A percentile compares a stretch with the other conserved stretches of the same genome.
phyloP scores from a whole-genome alignment of 345 rosid genomes.

The Eutrema japonicum region DNA sequence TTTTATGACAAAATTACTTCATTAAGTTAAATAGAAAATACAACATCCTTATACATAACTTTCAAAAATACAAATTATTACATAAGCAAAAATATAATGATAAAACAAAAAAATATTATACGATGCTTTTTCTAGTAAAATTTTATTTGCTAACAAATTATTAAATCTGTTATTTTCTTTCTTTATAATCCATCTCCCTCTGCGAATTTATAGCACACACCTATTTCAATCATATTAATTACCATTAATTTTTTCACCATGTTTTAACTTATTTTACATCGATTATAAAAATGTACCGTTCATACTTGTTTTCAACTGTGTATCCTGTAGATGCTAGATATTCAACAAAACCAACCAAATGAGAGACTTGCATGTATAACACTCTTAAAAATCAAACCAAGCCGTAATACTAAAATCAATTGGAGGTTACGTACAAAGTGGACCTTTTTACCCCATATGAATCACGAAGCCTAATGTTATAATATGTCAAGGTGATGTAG shows the following conservation, averaged over 20 bases:
- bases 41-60: no score
- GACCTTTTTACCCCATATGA: conserved; percentile 24
- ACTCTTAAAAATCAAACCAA: conserved; percentile 31
- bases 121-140: no score
- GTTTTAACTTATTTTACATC: no score
- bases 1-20: no score
- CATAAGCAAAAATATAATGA: no score
- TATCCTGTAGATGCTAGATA: conserved; percentile 14
- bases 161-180: no score
- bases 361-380: conserved; percentile 19
- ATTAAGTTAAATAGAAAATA: no score
- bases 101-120: no score
- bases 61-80: no score
- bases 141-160: no score
- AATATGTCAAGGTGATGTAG: conserved; percentile 35
- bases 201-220: neutral
- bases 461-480: conserved; percentile 19
- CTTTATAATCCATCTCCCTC: no score
- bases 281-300: conserved; percentile 1
- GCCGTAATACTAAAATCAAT: conserved; percentile 30
- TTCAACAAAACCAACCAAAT: conserved; percentile 32
- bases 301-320: conserved; percentile 2
- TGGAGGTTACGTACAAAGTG: conserved; percentile 36
- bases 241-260: no score
- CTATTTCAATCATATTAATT: neutral